These are phyloP conservation scores for Parascedosporium putredinis DNA, from an alignment of 2,329 filamentous ascomycete species.

Conservation along the genomic window DNA sequence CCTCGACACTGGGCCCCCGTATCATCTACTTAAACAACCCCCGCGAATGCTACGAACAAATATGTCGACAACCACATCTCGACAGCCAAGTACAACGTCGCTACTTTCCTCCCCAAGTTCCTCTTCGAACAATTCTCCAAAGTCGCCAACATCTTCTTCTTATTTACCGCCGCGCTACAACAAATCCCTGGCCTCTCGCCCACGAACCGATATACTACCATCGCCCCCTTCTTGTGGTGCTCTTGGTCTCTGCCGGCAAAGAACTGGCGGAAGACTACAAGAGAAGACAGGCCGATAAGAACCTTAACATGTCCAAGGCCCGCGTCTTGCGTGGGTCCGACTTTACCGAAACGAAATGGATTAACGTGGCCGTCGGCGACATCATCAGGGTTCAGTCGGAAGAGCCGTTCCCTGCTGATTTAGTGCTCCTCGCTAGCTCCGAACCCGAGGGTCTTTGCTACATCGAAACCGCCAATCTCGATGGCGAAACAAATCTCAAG, in stretches of 20 bases:
- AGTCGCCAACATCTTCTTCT: conserved; percentile 98
- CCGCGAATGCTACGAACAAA: conserved; percentile 79
- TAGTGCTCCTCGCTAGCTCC: conserved; percentile 86
- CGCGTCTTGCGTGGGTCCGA: conserved; percentile 70
- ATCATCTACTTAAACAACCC: conserved; percentile 96
- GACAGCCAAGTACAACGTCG: conserved; percentile 91
- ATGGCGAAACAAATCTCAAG: conserved; percentile 96
- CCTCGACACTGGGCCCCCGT: conserved; percentile 80
- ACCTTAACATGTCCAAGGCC: conserved; percentile 80
- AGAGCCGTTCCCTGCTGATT: conserved; percentile 85
- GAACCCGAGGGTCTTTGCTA: conserved; percentile 97
- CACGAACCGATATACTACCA: conserved; percentile 92
- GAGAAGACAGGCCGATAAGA: conserved; percentile 74
- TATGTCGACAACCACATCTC: conserved; percentile 96
- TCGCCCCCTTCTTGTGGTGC: conserved; percentile 86
- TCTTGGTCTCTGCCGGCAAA: conserved; percentile 91
- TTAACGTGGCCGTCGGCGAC: conserved; percentile 86
- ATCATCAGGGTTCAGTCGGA: conserved; percentile 90
- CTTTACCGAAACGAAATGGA: conserved; percentile 85
- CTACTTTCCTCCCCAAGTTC: conserved; percentile 93
- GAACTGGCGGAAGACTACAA: conserved; percentile 91
- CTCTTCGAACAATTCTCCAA: conserved; percentile 98
- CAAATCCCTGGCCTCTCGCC: conserved; percentile 93
- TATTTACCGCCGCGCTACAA: conserved; percentile 89
- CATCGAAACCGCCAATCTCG: conserved; percentile 95